These are phyloP conservation scores for Discostella stelligera DNA, from an alignment of 352 stramenopile genomes.

Conservation along the genomic window DNA sequence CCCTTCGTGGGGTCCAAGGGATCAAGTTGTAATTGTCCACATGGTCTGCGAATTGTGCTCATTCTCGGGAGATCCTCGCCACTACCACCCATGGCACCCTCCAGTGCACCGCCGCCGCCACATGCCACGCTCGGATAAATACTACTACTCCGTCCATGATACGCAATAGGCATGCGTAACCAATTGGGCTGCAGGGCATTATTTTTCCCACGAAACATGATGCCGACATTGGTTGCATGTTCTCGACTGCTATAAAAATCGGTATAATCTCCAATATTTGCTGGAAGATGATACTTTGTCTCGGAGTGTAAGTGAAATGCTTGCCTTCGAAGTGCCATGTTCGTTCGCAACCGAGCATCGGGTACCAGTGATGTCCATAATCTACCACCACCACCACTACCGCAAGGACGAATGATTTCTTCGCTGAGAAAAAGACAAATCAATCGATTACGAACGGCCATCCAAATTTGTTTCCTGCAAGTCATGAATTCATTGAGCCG, in stretches of 20 bases:
- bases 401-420: conserved; percentile 14
- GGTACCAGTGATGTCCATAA: background rate
- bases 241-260: conserved; percentile 96
- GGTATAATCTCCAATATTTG: conserved; percentile 94
- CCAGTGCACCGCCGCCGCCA: background rate
- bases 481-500: conserved; percentile 93
- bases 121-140: conserved; percentile 63
- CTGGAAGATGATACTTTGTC: conserved; percentile 87
- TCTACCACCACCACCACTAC: background rate
- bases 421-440: conserved; percentile 85
- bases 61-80: conserved; percentile 11
- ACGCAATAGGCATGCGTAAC: conserved; percentile 95
- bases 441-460: conserved; percentile 85
- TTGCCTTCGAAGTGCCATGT: conserved; percentile 79
- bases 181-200: conserved; percentile 97
- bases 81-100: background rate
- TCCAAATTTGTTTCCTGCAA: conserved; percentile 87
- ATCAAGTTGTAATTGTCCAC: conserved; percentile 91
- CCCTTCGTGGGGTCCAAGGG: conserved; percentile 89
- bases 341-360: conserved; percentile 83
- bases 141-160: conserved; percentile 93
- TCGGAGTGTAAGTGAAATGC: conserved; percentile 84
- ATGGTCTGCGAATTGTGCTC: conserved; percentile 71
- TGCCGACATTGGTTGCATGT: conserved; percentile 91
- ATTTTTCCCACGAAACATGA: conserved; percentile 85